These are phyloP conservation scores for Castanopsis chinensis DNA, from an alignment of 306 rosid species.

Conservation along the genomic window DNA sequence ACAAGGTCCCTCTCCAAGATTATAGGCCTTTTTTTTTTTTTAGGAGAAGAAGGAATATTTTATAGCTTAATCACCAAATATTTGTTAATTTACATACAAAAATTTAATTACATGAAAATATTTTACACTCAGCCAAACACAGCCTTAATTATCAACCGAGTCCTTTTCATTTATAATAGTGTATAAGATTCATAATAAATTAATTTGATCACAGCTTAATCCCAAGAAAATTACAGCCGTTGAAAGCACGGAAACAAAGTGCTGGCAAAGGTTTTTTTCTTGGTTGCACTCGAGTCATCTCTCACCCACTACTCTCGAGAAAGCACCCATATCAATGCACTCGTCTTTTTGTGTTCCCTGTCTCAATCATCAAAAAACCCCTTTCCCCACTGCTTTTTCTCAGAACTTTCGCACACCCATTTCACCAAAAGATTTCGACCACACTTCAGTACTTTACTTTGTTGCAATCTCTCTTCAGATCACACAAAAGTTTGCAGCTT, in stretches of 20 bases:
- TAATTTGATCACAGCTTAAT: not conserved
- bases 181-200: too few species aligned
- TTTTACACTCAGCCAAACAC: too few species aligned
- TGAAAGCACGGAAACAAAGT: not conserved
- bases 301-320: not conserved
- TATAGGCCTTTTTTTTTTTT: too few species aligned
- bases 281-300: not conserved
- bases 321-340: not conserved
- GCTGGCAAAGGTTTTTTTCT: constrained; percentile 1
- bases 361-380: not conserved
- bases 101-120: too few species aligned
- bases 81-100: too few species aligned
- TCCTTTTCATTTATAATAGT: too few species aligned
- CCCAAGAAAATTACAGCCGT: constrained; percentile 24
- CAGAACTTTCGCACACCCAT: not conserved
- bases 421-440: not conserved
- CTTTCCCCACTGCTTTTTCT: not conserved
- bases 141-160: too few species aligned
- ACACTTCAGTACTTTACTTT: not conserved
- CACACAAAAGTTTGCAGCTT: not conserved
- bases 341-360: constrained; percentile 1
- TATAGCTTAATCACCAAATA: too few species aligned
- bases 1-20: too few species aligned
- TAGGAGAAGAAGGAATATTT: too few species aligned
- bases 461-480: not conserved